These are phyloP conservation scores for Colletotrichum sojae DNA, from an alignment of 2,329 filamentous ascomycete species.

Conservation along the genomic window DNA sequence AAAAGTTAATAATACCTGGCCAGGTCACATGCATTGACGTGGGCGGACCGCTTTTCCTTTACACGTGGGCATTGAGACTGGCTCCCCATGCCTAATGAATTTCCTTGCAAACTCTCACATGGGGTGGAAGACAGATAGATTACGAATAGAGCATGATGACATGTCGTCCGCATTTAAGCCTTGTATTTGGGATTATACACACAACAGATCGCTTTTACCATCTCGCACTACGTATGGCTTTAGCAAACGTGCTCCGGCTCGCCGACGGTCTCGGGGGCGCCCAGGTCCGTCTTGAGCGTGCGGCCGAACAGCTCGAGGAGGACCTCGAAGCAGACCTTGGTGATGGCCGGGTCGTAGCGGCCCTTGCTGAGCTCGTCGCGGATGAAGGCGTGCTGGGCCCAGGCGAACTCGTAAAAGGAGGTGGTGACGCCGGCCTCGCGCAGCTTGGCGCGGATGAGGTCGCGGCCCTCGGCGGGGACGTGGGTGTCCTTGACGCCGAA, in stretches of 20 bases:
- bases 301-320: slow-evolving; percentile 88
- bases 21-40: slow-evolving; percentile 17
- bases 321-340: slow-evolving; percentile 92
- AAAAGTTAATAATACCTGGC: slow-evolving; percentile 31
- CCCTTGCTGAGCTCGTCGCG: slow-evolving; percentile 93
- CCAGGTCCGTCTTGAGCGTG: slow-evolving; percentile 83
- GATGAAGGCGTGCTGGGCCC: slow-evolving; percentile 96
- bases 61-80: slow-evolving; percentile 38
- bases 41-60: slow-evolving; percentile 10
- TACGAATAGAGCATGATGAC: slow-evolving; percentile 41
- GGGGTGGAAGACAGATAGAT: slow-evolving; percentile 30
- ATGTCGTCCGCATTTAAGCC: slow-evolving; percentile 42
- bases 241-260: slow-evolving; percentile 82
- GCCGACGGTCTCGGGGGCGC: slow-evolving; percentile 73
- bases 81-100: slow-evolving; percentile 38
- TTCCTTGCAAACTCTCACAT: slow-evolving; percentile 23
- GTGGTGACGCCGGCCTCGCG: slow-evolving; percentile 82
- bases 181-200: slow-evolving; percentile 34
- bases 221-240: neutral
- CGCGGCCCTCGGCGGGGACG: slow-evolving; percentile 85
- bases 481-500: slow-evolving; percentile 94
- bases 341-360: slow-evolving; percentile 90
- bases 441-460: slow-evolving; percentile 86
- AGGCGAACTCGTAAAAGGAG: slow-evolving; percentile 90
- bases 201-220: too few species aligned